Evolutionary conservation across 2,329 filamentous ascomycete species (phyloP).

Genomic region (Juglanconis juglandina): DNA sequence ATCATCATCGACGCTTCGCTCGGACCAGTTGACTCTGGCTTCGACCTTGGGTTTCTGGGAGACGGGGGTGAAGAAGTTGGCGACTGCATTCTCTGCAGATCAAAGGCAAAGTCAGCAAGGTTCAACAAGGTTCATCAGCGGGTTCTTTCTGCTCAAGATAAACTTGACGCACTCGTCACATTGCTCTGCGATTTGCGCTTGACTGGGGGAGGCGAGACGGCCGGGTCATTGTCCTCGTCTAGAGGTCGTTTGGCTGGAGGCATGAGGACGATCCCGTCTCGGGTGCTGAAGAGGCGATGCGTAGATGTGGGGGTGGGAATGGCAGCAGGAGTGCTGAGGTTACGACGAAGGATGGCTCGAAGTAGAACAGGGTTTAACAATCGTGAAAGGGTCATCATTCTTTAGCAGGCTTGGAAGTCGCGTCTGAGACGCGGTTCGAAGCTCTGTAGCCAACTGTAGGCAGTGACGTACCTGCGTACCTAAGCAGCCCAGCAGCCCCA

Average conservation of each 20-base stretch:
- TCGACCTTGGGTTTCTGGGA: slow-evolving; percentile 78
- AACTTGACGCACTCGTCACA: slow-evolving; percentile 43
- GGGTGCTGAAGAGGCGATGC: no score
- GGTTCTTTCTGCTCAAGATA: background rate
- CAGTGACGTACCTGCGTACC: no score
- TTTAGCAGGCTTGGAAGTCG: no score
- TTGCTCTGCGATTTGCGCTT: slow-evolving; percentile 51
- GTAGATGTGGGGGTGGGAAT: no score
- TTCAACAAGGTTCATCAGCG: background rate
- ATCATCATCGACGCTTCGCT: slow-evolving; percentile 53
- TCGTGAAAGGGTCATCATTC: no score
- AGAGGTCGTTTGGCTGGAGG: slow-evolving; percentile 22
- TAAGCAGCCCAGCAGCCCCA: no score
- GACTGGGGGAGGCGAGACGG: slow-evolving; percentile 51
- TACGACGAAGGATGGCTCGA: no score
- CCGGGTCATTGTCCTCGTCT: slow-evolving; percentile 29
- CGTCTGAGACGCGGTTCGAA: no score
- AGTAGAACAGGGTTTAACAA: no score
- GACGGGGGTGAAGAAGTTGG: slow-evolving; percentile 81
- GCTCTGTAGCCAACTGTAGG: no score
- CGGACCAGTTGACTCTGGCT: slow-evolving; percentile 64
- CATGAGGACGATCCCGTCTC: background rate
- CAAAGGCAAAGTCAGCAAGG: slow-evolving; percentile 17
- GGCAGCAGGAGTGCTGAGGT: no score
- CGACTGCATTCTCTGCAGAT: slow-evolving; percentile 60